These are phyloP conservation scores for Debaryomyces subglobosus DNA, from an alignment of 1,139 yeast genomes.

Conservation along the genomic window DNA sequence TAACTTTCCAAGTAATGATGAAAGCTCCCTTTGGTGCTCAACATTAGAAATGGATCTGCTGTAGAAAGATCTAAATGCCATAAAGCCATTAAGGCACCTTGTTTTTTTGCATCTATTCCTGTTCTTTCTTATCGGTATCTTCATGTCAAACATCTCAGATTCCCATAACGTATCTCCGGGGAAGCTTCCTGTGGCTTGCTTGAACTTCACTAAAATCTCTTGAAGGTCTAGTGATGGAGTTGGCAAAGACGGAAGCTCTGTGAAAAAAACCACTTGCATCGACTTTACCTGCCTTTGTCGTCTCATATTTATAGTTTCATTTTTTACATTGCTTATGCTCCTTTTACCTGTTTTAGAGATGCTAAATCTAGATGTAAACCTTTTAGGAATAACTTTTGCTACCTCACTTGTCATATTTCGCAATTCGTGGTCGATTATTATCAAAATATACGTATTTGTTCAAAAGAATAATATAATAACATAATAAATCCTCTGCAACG, in stretches of 20 bases:
- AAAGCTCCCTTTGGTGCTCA: slow-evolving; percentile 26
- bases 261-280: slow-evolving; percentile 11
- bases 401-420: not conserved
- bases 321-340: not conserved
- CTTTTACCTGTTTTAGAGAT: not conserved
- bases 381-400: slow-evolving; percentile 12
- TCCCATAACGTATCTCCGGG: not conserved
- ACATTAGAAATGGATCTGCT: slow-evolving; percentile 27
- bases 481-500: not conserved
- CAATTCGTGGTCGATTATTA: not conserved
- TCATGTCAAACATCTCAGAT: not conserved
- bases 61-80: slow-evolving; percentile 41
- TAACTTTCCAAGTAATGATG: slow-evolving; percentile 26
- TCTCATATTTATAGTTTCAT: not conserved
- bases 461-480: slow-evolving; percentile 1
- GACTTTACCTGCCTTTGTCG: not conserved
- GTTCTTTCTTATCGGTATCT: not conserved
- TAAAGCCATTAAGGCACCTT: slow-evolving; percentile 33
- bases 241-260: slow-evolving; percentile 14
- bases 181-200: slow-evolving; percentile 2
- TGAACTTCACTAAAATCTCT: slow-evolving; percentile 11
- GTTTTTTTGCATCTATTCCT: not conserved
- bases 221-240: slow-evolving; percentile 12
- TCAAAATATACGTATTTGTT: not conserved
- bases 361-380: slow-evolving; percentile 10